Percentiles rank a stretch among this genome's conserved stretches.
Evolutionary conservation across 139 green algal genomes (phyloP).

Genomic region (Axilococcus clingmanii): DNA sequence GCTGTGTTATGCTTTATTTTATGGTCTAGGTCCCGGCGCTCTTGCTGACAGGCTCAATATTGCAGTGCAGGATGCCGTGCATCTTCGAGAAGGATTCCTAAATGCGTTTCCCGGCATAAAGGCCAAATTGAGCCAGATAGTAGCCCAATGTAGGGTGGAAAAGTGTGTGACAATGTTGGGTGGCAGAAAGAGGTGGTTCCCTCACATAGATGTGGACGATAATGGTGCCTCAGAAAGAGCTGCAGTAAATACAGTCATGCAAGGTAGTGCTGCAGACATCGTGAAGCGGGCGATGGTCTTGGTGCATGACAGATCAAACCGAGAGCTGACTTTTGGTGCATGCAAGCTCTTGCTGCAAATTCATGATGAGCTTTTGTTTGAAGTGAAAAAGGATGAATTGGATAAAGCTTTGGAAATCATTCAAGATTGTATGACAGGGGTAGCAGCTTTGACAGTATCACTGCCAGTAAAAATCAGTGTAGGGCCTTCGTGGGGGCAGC

Average conservation of each 20-base stretch:
- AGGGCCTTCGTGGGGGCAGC: slow-evolving; percentile 58
- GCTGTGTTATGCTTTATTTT: slow-evolving; percentile 68
- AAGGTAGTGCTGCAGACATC: slow-evolving; percentile 70
- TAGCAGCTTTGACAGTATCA: slow-evolving; percentile 40
- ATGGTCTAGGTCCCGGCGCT: slow-evolving; percentile 50
- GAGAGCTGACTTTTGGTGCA: neutral
- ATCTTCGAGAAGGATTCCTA: slow-evolving; percentile 23
- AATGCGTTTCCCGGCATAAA: slow-evolving; percentile 22
- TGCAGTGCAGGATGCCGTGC: slow-evolving; percentile 16
- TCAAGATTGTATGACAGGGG: slow-evolving; percentile 44
- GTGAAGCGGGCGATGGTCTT: slow-evolving; percentile 54
- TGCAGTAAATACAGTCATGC: slow-evolving; percentile 58
- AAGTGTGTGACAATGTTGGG: slow-evolving; percentile 44
- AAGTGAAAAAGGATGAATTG: slow-evolving; percentile 37
- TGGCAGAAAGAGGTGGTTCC: slow-evolving; percentile 43
- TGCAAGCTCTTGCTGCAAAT: slow-evolving; percentile 40
- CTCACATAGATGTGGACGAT: slow-evolving; percentile 27
- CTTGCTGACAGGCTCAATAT: slow-evolving; percentile 40
- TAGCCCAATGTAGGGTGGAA: slow-evolving; percentile 25
- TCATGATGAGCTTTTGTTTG: slow-evolving; percentile 83
- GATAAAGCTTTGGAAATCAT: slow-evolving; percentile 30
- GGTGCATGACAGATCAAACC: slow-evolving; percentile 15
- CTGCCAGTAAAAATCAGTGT: slow-evolving; percentile 54
- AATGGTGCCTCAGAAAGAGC: slow-evolving; percentile 36
- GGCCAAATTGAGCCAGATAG: slow-evolving; percentile 20